Evolutionary conservation across 202 grass and related monocot genomes (phyloP), one percentile per base, ranked within the genome.

Genomic region (Bolboschoenoplectus hybrid): DNA sequence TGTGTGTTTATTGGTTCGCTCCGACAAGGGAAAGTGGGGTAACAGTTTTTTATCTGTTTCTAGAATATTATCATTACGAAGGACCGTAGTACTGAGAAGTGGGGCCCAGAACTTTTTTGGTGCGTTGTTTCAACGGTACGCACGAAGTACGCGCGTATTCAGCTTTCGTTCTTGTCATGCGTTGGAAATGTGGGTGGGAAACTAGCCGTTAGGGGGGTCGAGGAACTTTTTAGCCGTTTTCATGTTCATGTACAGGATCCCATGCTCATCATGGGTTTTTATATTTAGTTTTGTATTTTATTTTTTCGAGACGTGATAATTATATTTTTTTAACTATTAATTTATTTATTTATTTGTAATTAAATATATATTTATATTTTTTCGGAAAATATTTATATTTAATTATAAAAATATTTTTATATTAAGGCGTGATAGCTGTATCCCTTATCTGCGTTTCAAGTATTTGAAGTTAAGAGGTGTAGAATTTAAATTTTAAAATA

Each of bases 141-240:
- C 0, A 3, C 38, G 6, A 11, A 61, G 53, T 5, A 36, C 75
- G 52, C 1, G 75, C 60, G 52, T 16, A 60, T 43, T 57, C 5
- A 41, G 56, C 7, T 6, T 16, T 10, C 61, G 10, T 11, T 45
- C 11, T 16, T 32, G 32, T 56, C 2, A 36, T 77, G 32, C 34
- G 49, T 79, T 79, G 34, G 72, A 34, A 71, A 39, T 68, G 71
- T 78, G 14, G 74, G 74, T 32, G 51, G 51, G 74, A 78, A 77
- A 79, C 56, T 79, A 79, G 75, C 75, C 75, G 75, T 80, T 80
- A 80, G 20, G 61, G 75, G 75, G 50, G 53, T 41, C 5, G 75
- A 11, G 52, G 3, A 60, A 43, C 75, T 80, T 79, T 74, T 80
- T 61, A 80, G 53, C 53, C 36, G 53, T 40, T 60, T 80, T 38